A percentile compares a stretch with the other conserved stretches of the same genome.
phyloP scores from a whole-genome alignment of 768 basidiomycete species.

The Amanita thiersii region DNA sequence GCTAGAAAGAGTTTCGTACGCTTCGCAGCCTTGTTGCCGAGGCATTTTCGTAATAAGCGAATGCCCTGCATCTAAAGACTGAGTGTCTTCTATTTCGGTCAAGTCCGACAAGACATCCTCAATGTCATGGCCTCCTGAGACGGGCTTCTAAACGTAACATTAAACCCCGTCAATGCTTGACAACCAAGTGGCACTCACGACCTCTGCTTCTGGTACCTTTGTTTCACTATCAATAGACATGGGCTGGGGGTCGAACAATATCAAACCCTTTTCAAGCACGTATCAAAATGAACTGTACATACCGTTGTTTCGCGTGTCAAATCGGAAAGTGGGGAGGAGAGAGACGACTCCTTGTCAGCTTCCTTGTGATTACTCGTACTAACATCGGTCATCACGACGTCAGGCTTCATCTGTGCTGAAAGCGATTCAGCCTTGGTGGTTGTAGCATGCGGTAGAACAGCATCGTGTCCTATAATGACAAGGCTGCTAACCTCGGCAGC shows the following conservation, averaged over 20 bases:
- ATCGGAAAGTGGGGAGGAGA: constrained; percentile 1
- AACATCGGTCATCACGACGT: not conserved
- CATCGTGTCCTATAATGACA: too few species aligned
- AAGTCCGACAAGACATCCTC: not conserved
- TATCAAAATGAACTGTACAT: not conserved
- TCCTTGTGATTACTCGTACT: not conserved
- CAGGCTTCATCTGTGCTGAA: not conserved
- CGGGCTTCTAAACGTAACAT: not conserved
- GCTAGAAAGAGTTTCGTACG: constrained; percentile 33
- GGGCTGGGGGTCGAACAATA: too few species aligned
- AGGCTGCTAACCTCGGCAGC: too few species aligned
- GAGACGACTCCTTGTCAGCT: not conserved
- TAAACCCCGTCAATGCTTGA: not conserved
- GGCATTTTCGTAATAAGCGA: constrained; percentile 6
- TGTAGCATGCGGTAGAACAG: not conserved
- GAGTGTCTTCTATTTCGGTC: constrained; percentile 1
- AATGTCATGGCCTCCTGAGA: not conserved
- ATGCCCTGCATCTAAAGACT: not conserved
- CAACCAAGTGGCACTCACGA: not conserved
- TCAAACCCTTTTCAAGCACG: too few species aligned
- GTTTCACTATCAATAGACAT: not conserved
- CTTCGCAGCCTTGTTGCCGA: constrained; percentile 28
- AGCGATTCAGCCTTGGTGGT: not conserved
- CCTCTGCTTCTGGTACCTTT: not conserved
- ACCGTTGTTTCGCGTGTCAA: not conserved